A percentile compares a stretch with the other conserved stretches of the same genome.
These are phyloP conservation scores for Cerrena zonata DNA, from an alignment of 1,284 basidiomycete genomes.

Conservation along the genomic window DNA sequence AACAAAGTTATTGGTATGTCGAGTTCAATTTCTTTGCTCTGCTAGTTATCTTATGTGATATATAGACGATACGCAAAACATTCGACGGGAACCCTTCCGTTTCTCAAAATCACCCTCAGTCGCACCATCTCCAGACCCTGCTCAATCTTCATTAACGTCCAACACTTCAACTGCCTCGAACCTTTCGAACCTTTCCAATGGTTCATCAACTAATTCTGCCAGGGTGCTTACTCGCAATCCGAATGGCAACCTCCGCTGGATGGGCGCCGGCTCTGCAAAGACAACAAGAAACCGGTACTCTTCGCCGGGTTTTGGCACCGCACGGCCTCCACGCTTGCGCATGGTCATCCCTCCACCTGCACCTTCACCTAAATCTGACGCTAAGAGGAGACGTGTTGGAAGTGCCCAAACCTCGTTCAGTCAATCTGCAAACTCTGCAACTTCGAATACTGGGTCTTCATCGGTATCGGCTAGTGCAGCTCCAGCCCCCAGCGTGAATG, in stretches of 20 bases:
- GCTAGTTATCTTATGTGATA: too few species aligned
- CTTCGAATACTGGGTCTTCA: neutral
- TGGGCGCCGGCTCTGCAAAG: constrained; percentile 63
- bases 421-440: constrained; percentile 21
- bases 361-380: constrained; percentile 41
- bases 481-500: constrained; percentile 21
- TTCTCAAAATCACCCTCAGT: constrained; percentile 44
- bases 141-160: constrained; percentile 28
- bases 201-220: constrained; percentile 24
- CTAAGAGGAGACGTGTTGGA: constrained; percentile 56
- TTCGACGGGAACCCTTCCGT: constrained; percentile 45
- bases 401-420: constrained; percentile 31
- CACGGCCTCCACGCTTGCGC: constrained; percentile 37
- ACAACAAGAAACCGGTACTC: constrained; percentile 54
- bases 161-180: constrained; percentile 5
- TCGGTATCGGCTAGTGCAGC: constrained; percentile 13
- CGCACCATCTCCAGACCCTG: constrained; percentile 39
- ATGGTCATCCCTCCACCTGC: constrained; percentile 28
- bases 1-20: neutral
- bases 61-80: too few species aligned
- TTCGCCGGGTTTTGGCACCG: constrained; percentile 59
- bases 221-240: constrained; percentile 62
- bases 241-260: constrained; percentile 63
- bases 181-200: constrained; percentile 11
- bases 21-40: neutral